Evolutionary conservation across 768 basidiomycete species (phyloP), one percentile per base, ranked within the genome.

Genomic region (Russula brevipes): DNA sequence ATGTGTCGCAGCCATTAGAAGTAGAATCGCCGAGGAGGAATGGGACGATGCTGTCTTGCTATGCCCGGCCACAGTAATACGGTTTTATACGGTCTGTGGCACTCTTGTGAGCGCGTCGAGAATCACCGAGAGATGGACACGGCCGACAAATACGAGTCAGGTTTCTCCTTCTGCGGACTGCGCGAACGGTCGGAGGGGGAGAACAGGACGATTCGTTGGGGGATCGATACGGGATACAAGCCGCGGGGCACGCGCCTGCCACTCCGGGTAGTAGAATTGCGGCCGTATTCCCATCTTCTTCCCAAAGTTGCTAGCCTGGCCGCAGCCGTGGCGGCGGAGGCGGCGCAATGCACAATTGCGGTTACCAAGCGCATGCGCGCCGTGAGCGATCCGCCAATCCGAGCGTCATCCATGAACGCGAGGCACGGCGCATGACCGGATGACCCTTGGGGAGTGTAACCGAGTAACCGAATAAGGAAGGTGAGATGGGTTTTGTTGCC

Each of bases 381-480:
- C 2, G 7, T 17, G 24, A n/a, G 14, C 24, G 53, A 59, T 64
- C 19, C 57, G 62, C 52, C 39, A 31, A 47, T 31, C 59, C 19
- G 19, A 46, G 35, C 14, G 14, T 41, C 31, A 24, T 53, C 44
- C 36, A 11, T 58, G 45, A 33, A 41, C 46, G 47, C 57, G 52
- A 49, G 62, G 62, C 45, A 30, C 10, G 24, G 24, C 52, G 49
- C 36, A 58, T 46, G 61, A 33, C 50, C 44, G 9, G 38, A 8
- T 1, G 38, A 39, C 38, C 1, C 9, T 16, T 11, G 42, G 36
- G 17, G 33, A 1, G 30, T 14, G 5, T 8, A 6, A 6, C 7
- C 41, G 19, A 14, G 17, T 61, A 19, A 4, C 19, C 42, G 19
- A 36, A 60, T 42, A 45, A 56, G 49, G 61, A 44, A 50, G 3